phyloP scores from a whole-genome alignment of 306 rosid species.

The Vicia villosa region DNA sequence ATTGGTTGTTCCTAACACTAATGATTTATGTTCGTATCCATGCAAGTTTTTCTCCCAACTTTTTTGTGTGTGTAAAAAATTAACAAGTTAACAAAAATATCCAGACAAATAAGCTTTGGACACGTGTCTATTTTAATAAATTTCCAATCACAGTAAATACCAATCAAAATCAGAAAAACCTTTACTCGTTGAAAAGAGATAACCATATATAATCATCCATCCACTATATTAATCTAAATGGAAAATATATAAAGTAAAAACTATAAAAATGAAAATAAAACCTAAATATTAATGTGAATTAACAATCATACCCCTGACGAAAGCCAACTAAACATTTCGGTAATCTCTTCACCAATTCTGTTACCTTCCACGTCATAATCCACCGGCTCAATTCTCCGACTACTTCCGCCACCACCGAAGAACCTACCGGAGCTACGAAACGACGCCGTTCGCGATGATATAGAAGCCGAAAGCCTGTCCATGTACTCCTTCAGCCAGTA shows the following conservation, averaged over 20 bases:
- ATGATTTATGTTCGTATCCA: no score
- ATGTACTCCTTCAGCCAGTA: slow-evolving; percentile 83
- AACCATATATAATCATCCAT: no score
- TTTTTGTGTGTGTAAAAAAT: not conserved
- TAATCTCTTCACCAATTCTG: slow-evolving; percentile 76
- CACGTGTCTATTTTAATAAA: not conserved
- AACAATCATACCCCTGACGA: slow-evolving; percentile 73
- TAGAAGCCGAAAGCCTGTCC: slow-evolving; percentile 66
- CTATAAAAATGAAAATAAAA: slow-evolving; percentile 13
- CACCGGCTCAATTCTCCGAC: slow-evolving; percentile 69
- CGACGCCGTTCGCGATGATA: slow-evolving; percentile 72
- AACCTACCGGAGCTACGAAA: slow-evolving; percentile 83
- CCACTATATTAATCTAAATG: not conserved
- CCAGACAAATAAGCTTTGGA: not conserved
- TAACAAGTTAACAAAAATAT: not conserved
- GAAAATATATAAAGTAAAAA: slow-evolving; percentile 5
- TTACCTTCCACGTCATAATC: slow-evolving; percentile 67
- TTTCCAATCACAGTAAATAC: no score
- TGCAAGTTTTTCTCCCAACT: no score
- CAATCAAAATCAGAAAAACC: no score
- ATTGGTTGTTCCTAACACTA: no score
- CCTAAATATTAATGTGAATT: slow-evolving; percentile 39
- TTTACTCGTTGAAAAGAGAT: no score
- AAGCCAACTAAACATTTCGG: slow-evolving; percentile 87
- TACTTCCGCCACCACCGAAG: slow-evolving; percentile 55